Evolutionary conservation across 2,329 filamentous ascomycete species (phyloP), one percentile per base, ranked within the genome.

Genomic region (Aureobasidium namibiae): DNA sequence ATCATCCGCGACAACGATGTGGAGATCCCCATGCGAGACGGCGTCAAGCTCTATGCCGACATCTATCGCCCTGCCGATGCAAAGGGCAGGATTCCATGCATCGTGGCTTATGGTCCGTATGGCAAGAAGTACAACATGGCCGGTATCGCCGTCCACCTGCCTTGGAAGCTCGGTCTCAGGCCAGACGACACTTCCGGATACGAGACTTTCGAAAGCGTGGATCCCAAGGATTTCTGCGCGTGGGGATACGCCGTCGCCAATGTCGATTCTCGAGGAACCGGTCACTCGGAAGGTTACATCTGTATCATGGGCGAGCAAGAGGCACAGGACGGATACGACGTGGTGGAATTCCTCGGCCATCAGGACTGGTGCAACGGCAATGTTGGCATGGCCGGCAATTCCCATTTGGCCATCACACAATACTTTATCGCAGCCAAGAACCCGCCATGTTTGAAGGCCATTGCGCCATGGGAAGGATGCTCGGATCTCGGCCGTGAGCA

Each of bases 381-480:
- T 4, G 67, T 78, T 14, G 75, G 73, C 9, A 70, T 78, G 66
- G 73, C 73, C 0, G 77, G 77, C 0, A 78, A 79, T 59, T 76
- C 73, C 0, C 68, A 70, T 5, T 68, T 78, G 8, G 75, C 74
- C 0, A 75, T 71, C 38, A 67, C 70, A 0, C 75, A 78, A 59
- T 69, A 65, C 66, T 73, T 74, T 49, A 70, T 77, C 13, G 76
- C 75, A 0, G 67, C 74, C 0, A 65, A 72, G 42, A 67, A 71
- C 18, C 76, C 77, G 9, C 76, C 76, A 0, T 70, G 68, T 13
- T 67, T 78, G 5, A 69, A 69, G n/a, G 70, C 71, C 0, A 76
- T 79, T 36, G 76, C 75, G 0, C 79, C 69, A 45, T 77, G 76
- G 76, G 78, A 81, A 64, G 77, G 75, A 11, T 73, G 67, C 39